A percentile compares a stretch with the other conserved stretches of the same genome.
phyloP scores from a whole-genome alignment of 2,329 filamentous ascomycete genomes.

The Colletotrichum acutatum region DNA sequence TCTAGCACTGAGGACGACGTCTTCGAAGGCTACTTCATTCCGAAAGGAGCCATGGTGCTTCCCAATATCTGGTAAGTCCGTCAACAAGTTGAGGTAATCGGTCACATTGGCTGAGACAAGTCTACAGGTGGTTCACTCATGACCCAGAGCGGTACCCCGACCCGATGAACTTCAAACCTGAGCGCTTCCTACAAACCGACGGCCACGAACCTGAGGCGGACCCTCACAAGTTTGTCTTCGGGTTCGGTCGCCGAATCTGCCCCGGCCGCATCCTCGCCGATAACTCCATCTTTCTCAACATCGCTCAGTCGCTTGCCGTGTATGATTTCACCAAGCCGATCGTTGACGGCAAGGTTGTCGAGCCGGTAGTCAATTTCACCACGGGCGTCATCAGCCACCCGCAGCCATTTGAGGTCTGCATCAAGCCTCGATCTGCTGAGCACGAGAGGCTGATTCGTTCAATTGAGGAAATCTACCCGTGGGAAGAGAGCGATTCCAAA shows the following conservation, averaged over 20 bases:
- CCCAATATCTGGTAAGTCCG: constrained; percentile 47
- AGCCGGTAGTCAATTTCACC: constrained; percentile 25
- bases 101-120: background rate
- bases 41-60: constrained; percentile 33
- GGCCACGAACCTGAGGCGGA: constrained; percentile 34
- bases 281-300: constrained; percentile 38
- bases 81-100: constrained; percentile 33
- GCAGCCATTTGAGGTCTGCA: constrained; percentile 7
- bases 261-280: constrained; percentile 39
- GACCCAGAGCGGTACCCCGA: constrained; percentile 73
- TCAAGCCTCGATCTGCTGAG: constrained; percentile 28
- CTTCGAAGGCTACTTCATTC: constrained; percentile 32
- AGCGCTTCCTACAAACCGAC: constrained; percentile 43
- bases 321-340: constrained; percentile 53
- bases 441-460: constrained; percentile 34
- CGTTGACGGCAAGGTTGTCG: constrained; percentile 49
- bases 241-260: constrained; percentile 39
- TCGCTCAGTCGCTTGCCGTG: constrained; percentile 56
- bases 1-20: constrained; percentile 43
- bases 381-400: constrained; percentile 33
- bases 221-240: constrained; percentile 34
- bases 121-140: constrained; percentile 52
- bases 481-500: constrained; percentile 31
- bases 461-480: constrained; percentile 28
- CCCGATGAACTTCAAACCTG: constrained; percentile 46